Evolutionary conservation across 2,329 filamentous ascomycete species (phyloP).

Genomic region (Colletotrichum liaoningense): DNA sequence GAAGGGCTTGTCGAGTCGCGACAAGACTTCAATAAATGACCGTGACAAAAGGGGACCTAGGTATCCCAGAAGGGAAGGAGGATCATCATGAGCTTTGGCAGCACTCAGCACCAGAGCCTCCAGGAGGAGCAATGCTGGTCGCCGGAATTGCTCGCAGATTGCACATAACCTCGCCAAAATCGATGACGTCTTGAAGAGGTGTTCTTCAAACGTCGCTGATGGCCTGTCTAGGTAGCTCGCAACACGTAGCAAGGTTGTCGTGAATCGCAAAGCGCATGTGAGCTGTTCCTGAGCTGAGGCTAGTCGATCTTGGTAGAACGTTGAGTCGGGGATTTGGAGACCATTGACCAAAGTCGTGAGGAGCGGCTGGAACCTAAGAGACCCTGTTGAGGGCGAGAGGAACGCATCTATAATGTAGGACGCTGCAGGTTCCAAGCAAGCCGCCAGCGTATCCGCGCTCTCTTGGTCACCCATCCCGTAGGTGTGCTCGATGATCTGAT

Average conservation of each 20-base stretch:
- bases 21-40: constrained; percentile 83
- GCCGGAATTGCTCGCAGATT: constrained; percentile 72
- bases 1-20: constrained; percentile 81
- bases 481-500: constrained; percentile 76
- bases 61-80: constrained; percentile 93
- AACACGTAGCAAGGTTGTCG: constrained; percentile 76
- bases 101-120: constrained; percentile 79
- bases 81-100: constrained; percentile 75
- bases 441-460: constrained; percentile 59
- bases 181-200: constrained; percentile 84
- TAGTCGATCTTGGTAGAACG: constrained; percentile 67
- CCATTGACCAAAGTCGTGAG: constrained; percentile 76
- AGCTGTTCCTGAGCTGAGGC: constrained; percentile 72
- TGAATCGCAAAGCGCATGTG: constrained; percentile 72
- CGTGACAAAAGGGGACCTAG: constrained; percentile 85
- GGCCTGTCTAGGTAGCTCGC: constrained; percentile 73
- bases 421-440: constrained; percentile 77
- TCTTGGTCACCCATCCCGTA: constrained; percentile 78
- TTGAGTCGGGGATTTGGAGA: constrained; percentile 69
- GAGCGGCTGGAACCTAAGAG: constrained; percentile 81
- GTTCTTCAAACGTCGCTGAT: constrained; percentile 76
- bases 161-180: constrained; percentile 83
- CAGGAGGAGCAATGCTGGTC: constrained; percentile 75
- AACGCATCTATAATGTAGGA: constrained; percentile 82
- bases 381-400: constrained; percentile 74